Conservation (phyloP, 2,329 filamentous ascomycete genomes). For the Fusarium burgessii region DNA sequence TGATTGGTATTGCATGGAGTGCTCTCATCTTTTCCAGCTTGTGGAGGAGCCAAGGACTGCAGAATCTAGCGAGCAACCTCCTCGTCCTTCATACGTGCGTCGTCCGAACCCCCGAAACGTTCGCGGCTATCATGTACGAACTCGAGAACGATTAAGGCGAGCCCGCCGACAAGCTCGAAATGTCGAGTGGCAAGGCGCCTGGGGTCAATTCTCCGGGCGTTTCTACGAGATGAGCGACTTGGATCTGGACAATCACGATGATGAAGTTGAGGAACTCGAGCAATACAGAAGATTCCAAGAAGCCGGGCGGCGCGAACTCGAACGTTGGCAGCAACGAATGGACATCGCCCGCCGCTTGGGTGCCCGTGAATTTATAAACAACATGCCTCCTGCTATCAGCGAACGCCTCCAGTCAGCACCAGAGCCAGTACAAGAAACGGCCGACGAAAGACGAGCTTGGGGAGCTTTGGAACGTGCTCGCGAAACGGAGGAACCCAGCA, state of each 20-base stretch:
- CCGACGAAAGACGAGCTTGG: constrained; percentile 88
- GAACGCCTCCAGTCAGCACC: constrained; percentile 70
- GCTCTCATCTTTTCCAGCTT: constrained; percentile 65
- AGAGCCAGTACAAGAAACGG: constrained; percentile 72
- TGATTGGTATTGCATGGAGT: constrained; percentile 93
- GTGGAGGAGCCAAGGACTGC: constrained; percentile 49
- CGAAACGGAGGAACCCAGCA: constrained; percentile 68
- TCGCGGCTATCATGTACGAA: constrained; percentile 60
- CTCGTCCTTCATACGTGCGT: constrained; percentile 47
- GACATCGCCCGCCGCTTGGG: constrained; percentile 85
- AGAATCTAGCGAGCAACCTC: constrained; percentile 52
- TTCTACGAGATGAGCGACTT: constrained; percentile 68
- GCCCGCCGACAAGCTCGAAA: constrained; percentile 73
- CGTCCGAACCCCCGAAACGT: constrained; percentile 50
- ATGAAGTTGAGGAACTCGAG: constrained; percentile 78
- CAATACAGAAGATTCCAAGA: constrained; percentile 66
- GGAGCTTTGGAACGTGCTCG: constrained; percentile 88
- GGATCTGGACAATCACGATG: constrained; percentile 57
- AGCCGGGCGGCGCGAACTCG: constrained; percentile 69
- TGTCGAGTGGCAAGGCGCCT: constrained; percentile 90
- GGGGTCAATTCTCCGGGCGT: constrained; percentile 72
- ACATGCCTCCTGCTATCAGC: constrained; percentile 68
- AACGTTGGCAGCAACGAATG: constrained; percentile 86
- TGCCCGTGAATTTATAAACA: constrained; percentile 77
- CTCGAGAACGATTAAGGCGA: constrained; percentile 67